These are phyloP conservation scores for Eudorina sp. DNA, from an alignment of 139 green algal genomes.

Conservation along the genomic window DNA sequence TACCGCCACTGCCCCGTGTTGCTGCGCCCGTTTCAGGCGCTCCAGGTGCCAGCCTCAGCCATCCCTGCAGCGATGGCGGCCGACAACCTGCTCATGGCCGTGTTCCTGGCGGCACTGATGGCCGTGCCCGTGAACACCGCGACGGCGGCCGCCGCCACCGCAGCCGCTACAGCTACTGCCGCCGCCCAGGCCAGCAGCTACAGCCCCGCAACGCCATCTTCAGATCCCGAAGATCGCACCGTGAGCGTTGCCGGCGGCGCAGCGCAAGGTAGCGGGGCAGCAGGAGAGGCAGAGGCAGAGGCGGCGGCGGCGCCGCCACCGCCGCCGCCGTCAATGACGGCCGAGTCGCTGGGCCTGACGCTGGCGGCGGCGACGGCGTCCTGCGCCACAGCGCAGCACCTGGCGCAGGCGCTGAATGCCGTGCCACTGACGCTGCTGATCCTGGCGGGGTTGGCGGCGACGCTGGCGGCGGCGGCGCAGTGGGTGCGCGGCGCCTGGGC, in stretches of 20 bases:
- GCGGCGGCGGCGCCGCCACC: background rate
- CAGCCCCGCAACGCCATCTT: too few species aligned
- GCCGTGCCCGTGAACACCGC: slow-evolving; percentile 15
- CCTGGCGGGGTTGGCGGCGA: slow-evolving; percentile 53
- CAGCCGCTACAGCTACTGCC: background rate
- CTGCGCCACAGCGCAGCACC: background rate
- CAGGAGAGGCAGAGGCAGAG: background rate
- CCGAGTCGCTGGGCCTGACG: slow-evolving; percentile 52
- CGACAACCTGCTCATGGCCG: slow-evolving; percentile 86
- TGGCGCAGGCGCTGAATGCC: slow-evolving; percentile 33
- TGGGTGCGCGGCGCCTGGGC: background rate
- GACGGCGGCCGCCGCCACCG: background rate
- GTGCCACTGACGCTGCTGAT: slow-evolving; percentile 52
- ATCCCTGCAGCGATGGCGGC: slow-evolving; percentile 78
- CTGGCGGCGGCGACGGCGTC: slow-evolving; percentile 59
- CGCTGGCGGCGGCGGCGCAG: slow-evolving; percentile 18
- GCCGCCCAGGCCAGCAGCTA: background rate
- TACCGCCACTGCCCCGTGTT: too few species aligned
- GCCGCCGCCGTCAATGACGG: background rate
- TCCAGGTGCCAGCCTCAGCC: slow-evolving; percentile 17
- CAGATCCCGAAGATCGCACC: too few species aligned
- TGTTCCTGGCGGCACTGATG: slow-evolving; percentile 38
- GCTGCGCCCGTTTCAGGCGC: slow-evolving; percentile 39
- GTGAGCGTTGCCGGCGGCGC: background rate
- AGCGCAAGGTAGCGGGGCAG: background rate